Evolutionary conservation across 2,329 filamentous ascomycete species (phyloP), one percentile per base, ranked within the genome.

Genomic region (Trichoderma sp.): DNA sequence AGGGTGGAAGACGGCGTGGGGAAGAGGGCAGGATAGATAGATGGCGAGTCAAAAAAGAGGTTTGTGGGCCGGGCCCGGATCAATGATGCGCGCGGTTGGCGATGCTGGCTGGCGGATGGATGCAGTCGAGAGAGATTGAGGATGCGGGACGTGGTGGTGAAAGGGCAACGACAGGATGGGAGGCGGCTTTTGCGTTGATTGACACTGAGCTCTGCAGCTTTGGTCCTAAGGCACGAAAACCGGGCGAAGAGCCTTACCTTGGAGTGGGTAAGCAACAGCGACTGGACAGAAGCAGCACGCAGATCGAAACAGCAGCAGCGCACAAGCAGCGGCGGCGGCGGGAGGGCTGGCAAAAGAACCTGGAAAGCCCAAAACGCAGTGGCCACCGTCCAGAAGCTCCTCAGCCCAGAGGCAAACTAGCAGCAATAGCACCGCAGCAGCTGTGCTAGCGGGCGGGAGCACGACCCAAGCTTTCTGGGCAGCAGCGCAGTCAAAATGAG

Each of bases 41-140:
- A 67, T 46, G 46, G 28, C 34, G 66, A 71, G 65, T 32, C 51
- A 52, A 46, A 69, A 49, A 49, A 39, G 63, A 58, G 63, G 52
- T 37, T 26, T 59, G 56, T 52, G 59, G 56, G 65, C 61, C 56
- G 21, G 51, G 28, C 21, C 54, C 59, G 43, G 60, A 64, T 63
- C 51, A 64, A 68, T 64, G 66, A 64, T 64, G 59, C 39, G 64
- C 55, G 65, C 26, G 28, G 65, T 21, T 56, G 59, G 52, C 34
- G 49, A 39, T 63, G 58, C 28, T 58, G 39, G 18, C 24, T 28
- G 28, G 43, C 18, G 18, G 46, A 16, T 49, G 21, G 28, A 49
- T 24, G 37, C 18, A 28, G 13, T 34, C 3, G 55, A n/a, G n/a
- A n/a, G n/a, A n/a, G n/a, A 21, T 56, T 61, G 65, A 39, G 32